A percentile compares a stretch with the other conserved stretches of the same genome.
Evolutionary conservation across 371 early-diverging fungal species (phyloP).

Genomic region (Batkoa obscura): DNA sequence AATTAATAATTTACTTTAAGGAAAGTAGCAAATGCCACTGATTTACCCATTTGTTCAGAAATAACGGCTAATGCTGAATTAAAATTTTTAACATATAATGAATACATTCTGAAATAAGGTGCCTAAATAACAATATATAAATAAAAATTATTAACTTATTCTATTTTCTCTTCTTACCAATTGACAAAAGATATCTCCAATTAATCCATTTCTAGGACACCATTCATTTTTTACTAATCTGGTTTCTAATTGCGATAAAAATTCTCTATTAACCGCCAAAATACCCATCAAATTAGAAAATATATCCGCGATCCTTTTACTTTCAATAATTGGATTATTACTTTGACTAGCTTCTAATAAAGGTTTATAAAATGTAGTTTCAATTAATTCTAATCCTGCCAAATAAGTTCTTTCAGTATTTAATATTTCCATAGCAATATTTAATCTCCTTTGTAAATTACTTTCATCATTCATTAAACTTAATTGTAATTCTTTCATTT

Average conservation of each 20-base stretch:
- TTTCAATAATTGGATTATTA: conserved; percentile 14
- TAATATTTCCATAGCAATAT: conserved; percentile 46
- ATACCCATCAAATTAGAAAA: conserved; percentile 49
- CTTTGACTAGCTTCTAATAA: neutral
- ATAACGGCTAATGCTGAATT: conserved; percentile 17
- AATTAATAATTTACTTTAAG: conserved; percentile 14
- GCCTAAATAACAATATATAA: conserved; percentile 13
- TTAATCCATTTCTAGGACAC: conserved; percentile 23
- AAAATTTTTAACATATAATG: conserved; percentile 29
- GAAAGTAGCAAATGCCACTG: conserved; percentile 16
- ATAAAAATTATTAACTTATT: neutral
- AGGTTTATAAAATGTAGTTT: conserved; percentile 20
- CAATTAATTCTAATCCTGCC: conserved; percentile 34
- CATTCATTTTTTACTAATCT: conserved; percentile 20
- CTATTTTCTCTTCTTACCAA: conserved; percentile 16
- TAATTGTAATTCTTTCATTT: neutral
- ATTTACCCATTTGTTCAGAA: conserved; percentile 14
- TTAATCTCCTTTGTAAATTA: conserved; percentile 19
- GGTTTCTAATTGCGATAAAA: conserved; percentile 30
- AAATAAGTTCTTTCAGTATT: conserved; percentile 60
- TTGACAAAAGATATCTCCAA: conserved; percentile 46
- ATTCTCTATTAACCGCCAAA: conserved; percentile 31
- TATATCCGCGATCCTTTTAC: conserved; percentile 21
- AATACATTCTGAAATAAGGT: conserved; percentile 48
- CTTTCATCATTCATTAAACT: neutral